Conservation (phyloP, 345 rosid genomes). For the Euphorbia lathyris region DNA sequence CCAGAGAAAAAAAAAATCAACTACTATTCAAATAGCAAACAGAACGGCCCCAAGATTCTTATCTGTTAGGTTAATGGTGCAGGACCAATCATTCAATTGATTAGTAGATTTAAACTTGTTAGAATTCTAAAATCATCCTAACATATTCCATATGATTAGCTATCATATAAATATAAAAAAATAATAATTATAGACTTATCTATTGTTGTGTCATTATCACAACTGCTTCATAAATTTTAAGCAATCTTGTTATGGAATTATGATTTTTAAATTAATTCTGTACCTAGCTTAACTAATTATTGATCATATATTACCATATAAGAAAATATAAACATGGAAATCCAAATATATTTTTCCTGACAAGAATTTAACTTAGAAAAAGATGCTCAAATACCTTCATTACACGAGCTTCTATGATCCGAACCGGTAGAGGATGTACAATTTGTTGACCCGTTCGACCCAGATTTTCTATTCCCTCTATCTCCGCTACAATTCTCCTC, state of each 20-base stretch:
- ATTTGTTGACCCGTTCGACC: constrained; percentile 37
- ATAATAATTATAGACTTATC: no score
- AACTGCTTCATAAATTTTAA: no score
- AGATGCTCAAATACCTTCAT: constrained; percentile 33
- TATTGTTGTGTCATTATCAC: no score
- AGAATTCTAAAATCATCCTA: no score
- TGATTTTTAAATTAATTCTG: background rate
- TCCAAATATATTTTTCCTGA: background rate
- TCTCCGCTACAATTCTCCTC: constrained; percentile 27
- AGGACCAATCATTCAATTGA: no score
- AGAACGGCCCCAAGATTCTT: no score
- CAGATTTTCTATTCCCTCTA: constrained; percentile 23
- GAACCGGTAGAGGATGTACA: constrained; percentile 41
- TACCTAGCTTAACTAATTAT: background rate
- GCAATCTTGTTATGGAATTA: background rate
- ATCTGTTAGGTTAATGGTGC: no score
- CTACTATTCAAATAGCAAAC: no score
- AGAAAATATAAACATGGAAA: background rate
- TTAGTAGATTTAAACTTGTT: no score
- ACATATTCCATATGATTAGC: no score
- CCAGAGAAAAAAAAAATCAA: no score
- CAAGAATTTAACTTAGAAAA: background rate
- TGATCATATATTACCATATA: background rate
- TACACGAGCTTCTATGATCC: constrained; percentile 41
- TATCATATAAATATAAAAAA: no score